Evolutionary conservation across 306 rosid species (phyloP).

Genomic region (Senna tora): DNA sequence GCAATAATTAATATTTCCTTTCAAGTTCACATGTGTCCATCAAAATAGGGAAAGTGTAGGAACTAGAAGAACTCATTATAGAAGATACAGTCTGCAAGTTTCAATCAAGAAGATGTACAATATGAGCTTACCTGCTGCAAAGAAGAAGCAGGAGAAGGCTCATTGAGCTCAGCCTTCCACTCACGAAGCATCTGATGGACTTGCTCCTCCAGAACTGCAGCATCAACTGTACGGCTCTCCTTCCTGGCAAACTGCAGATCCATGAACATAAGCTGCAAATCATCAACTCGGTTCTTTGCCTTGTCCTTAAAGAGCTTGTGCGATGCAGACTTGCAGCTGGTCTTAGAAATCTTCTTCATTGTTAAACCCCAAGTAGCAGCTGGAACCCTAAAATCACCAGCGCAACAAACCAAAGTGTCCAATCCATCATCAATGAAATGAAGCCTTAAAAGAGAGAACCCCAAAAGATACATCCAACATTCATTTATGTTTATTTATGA

Average conservation of each 20-base stretch:
- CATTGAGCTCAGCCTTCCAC: constrained; percentile 89
- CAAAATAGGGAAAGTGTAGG: constrained; percentile 21
- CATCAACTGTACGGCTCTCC: constrained; percentile 78
- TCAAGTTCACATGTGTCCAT: constrained; percentile 25
- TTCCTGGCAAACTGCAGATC: constrained; percentile 86
- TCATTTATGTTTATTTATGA: constrained; percentile 23
- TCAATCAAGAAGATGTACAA: constrained; percentile 25
- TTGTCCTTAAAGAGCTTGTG: constrained; percentile 84
- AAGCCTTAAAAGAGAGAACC: constrained; percentile 14
- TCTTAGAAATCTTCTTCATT: constrained; percentile 81
- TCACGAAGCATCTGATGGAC: constrained; percentile 94
- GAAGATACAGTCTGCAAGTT: constrained; percentile 25
- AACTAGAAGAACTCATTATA: neutral
- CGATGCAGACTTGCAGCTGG: constrained; percentile 79
- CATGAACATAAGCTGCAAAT: constrained; percentile 73
- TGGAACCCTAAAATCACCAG: constrained; percentile 44
- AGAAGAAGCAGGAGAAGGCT: constrained; percentile 82
- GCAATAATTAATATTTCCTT: constrained; percentile 17
- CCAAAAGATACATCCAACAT: constrained; percentile 19
- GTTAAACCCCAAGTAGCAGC: constrained; percentile 31
- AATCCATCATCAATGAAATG: constrained; percentile 14
- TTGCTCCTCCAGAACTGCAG: constrained; percentile 78
- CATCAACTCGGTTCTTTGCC: constrained; percentile 86
- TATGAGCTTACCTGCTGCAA: constrained; percentile 69
- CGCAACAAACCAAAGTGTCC: constrained; percentile 21